Conservation (phyloP, 257 asterid genomes). For the Nicotiana knightiana region DNA sequence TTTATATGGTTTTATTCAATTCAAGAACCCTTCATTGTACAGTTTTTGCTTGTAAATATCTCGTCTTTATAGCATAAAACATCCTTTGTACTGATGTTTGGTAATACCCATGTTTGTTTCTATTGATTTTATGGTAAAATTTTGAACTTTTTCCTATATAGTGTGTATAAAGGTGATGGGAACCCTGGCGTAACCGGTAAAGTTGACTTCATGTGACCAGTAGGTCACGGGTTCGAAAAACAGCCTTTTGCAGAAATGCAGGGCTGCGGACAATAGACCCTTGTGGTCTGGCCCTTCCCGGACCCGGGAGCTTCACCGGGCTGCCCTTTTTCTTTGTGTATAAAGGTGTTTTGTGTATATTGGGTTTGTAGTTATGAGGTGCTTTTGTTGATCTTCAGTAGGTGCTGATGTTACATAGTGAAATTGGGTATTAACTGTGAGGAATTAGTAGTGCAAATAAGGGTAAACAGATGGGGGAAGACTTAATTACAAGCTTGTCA, state of each 20-base stretch:
- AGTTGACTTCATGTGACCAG: too few species aligned
- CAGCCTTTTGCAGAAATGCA: too few species aligned
- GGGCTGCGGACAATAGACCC: too few species aligned
- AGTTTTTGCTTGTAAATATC: neutral
- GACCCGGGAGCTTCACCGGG: too few species aligned
- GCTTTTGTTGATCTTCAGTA: neutral
- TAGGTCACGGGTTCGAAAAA: too few species aligned
- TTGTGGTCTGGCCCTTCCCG: too few species aligned
- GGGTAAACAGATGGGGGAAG: conserved; percentile 52
- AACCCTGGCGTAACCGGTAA: too few species aligned
- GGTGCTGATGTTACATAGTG: neutral
- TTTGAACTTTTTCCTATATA: neutral
- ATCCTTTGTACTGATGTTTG: neutral
- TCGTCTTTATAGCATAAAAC: neutral
- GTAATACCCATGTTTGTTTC: neutral
- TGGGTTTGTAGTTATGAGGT: conserved; percentile 10
- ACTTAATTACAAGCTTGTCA: conserved; percentile 40
- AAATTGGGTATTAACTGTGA: neutral
- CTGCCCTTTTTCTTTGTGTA: too few species aligned
- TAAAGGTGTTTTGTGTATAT: neutral
- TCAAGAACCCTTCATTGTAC: neutral
- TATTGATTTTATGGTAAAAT: neutral
- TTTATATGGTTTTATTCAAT: neutral
- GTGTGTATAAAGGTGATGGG: neutral
- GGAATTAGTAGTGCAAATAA: conserved; percentile 30